These are phyloP conservation scores for Venturia oleaginea DNA, from an alignment of 2,329 filamentous ascomycete species.

Conservation along the genomic window DNA sequence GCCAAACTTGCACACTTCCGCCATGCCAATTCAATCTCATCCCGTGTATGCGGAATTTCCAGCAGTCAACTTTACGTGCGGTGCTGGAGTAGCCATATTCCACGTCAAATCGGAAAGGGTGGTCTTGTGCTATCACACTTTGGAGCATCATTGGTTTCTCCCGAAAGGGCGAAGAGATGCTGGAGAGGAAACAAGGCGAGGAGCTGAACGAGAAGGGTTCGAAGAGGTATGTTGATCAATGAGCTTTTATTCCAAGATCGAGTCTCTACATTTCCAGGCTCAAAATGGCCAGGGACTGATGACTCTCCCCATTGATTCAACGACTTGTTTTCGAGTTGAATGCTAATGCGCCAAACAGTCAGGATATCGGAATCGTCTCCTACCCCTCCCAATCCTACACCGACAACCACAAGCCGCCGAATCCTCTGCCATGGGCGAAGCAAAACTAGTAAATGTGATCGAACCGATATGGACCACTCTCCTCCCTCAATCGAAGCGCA, in stretches of 20 bases:
- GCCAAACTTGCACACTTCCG: neutral
- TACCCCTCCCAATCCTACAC: slow-evolving; percentile 37
- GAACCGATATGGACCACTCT: slow-evolving; percentile 41
- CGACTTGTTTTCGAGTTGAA: no score
- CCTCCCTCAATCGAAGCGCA: slow-evolving; percentile 26
- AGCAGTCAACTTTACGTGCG: slow-evolving; percentile 18
- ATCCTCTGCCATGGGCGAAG: slow-evolving; percentile 16
- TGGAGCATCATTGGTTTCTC: slow-evolving; percentile 37
- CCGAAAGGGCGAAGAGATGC: slow-evolving; percentile 41
- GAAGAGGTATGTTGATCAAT: slow-evolving; percentile 31
- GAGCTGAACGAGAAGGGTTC: slow-evolving; percentile 41
- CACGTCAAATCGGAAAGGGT: slow-evolving; percentile 37
- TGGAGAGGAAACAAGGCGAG: slow-evolving; percentile 33
- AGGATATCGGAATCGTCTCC: slow-evolving; percentile 40
- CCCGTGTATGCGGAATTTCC: slow-evolving; percentile 12
- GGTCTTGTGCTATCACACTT: slow-evolving; percentile 38
- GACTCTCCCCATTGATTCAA: neutral
- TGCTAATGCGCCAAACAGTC: slow-evolving; percentile 21
- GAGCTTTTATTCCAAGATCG: no score
- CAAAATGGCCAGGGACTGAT: no score
- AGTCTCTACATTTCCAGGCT: no score
- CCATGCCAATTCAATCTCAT: neutral
- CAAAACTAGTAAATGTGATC: slow-evolving; percentile 24
- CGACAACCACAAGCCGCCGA: slow-evolving; percentile 33
- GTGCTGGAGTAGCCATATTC: slow-evolving; percentile 41